Conservation (phyloP, 495 filamentous ascomycete species). For the Trichoderma reesei region DNA sequence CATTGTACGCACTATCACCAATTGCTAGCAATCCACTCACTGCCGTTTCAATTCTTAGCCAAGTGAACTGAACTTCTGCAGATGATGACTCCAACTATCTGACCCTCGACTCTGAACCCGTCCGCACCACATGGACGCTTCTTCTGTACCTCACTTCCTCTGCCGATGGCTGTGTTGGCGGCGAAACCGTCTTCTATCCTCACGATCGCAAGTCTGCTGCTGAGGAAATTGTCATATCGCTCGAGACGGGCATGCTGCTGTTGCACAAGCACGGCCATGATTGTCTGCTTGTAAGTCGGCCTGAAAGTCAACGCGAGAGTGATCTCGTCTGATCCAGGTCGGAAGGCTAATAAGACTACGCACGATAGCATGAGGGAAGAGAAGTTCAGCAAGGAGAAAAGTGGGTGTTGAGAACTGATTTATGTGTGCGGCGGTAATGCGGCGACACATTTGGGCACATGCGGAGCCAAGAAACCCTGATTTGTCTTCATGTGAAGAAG, state of each 20-base stretch:
- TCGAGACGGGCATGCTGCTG: slow-evolving; percentile 73
- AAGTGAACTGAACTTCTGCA: slow-evolving; percentile 21
- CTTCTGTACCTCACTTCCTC: slow-evolving; percentile 75
- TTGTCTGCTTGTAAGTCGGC: slow-evolving; percentile 55
- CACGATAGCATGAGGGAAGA: slow-evolving; percentile 59
- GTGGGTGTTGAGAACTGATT: slow-evolving; percentile 84
- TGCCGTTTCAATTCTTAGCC: background rate
- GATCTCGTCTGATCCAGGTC: background rate
- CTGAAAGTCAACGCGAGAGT: no score
- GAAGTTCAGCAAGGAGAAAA: slow-evolving; percentile 78
- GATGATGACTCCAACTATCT: slow-evolving; percentile 73
- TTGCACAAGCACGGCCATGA: slow-evolving; percentile 83
- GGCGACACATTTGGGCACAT: no score
- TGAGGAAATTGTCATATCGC: slow-evolving; percentile 54
- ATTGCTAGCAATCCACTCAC: background rate
- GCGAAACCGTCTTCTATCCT: slow-evolving; percentile 89
- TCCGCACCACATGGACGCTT: slow-evolving; percentile 85
- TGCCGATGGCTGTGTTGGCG: slow-evolving; percentile 59
- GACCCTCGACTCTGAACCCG: slow-evolving; percentile 45
- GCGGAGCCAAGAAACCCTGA: background rate
- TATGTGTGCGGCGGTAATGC: slow-evolving; percentile 51
- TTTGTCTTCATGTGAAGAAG: background rate
- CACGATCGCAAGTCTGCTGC: slow-evolving; percentile 49
- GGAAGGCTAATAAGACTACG: background rate
- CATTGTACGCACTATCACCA: slow-evolving; percentile 48